Conservation (phyloP, 2,329 filamentous ascomycete species). For the Aspergillus aculeatinus region DNA sequence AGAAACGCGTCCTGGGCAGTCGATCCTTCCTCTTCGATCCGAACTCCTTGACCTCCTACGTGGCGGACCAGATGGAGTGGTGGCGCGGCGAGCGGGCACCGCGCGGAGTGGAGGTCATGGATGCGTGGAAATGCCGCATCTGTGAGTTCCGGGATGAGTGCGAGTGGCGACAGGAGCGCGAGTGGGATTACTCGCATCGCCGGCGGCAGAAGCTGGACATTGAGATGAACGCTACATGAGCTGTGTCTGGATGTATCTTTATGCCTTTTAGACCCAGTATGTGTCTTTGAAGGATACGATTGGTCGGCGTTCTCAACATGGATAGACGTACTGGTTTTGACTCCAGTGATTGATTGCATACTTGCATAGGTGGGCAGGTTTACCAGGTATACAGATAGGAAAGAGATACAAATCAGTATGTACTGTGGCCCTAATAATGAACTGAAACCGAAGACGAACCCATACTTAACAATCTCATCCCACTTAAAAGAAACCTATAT, state of each 20-base stretch:
- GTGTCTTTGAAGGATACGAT: neutral
- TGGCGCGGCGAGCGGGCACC: constrained; percentile 76
- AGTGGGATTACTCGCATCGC: constrained; percentile 54
- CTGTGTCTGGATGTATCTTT: too few species aligned
- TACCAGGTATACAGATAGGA: too few species aligned
- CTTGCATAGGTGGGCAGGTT: too few species aligned
- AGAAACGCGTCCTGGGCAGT: constrained; percentile 49
- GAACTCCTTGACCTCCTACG: constrained; percentile 62
- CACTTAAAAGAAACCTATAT: too few species aligned
- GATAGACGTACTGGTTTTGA: too few species aligned
- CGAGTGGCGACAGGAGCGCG: constrained; percentile 71
- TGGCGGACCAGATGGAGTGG: constrained; percentile 74
- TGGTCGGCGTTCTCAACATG: too few species aligned
- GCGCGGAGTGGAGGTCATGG: constrained; percentile 74
- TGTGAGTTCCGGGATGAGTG: constrained; percentile 83
- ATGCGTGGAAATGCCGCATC: constrained; percentile 81
- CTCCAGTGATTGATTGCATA: too few species aligned
- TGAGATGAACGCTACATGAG: neutral
- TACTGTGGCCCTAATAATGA: too few species aligned
- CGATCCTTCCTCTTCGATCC: constrained; percentile 67
- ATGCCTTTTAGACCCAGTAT: neutral
- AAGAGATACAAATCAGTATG: too few species aligned
- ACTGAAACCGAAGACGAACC: too few species aligned
- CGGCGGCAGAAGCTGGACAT: constrained; percentile 17
- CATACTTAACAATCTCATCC: too few species aligned